phyloP scores from a whole-genome alignment of 371 early-diverging fungal genomes.

The Saksenaea vasiformis region DNA sequence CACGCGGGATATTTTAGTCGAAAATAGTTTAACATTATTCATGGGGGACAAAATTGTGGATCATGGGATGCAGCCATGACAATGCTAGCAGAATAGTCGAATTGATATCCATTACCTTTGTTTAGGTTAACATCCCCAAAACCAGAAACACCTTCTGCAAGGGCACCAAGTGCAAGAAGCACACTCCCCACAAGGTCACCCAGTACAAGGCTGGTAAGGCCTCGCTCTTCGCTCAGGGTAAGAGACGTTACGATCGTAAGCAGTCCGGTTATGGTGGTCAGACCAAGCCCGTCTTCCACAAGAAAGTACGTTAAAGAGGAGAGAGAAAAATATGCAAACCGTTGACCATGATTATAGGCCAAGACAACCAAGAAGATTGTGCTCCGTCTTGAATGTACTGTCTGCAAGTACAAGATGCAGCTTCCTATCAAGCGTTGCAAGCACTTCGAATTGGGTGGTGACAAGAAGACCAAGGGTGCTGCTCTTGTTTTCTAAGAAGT shows the following conservation, averaged over 20 bases:
- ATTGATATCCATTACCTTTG: neutral
- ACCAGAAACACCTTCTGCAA: constrained; percentile 98
- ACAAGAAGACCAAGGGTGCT: constrained; percentile 89
- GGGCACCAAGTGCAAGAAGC: constrained; percentile 95
- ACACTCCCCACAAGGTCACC: constrained; percentile 98
- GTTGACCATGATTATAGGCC: constrained; percentile 49
- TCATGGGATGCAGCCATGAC: neutral
- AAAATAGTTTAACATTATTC: neutral
- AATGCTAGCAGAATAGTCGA: neutral
- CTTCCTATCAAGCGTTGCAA: constrained; percentile 98
- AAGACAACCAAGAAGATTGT: constrained; percentile 99
- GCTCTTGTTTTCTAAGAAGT: constrained; percentile 73
- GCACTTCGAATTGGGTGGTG: constrained; percentile 99
- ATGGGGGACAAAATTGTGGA: neutral
- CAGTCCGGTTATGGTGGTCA: constrained; percentile 98
- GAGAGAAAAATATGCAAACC: neutral
- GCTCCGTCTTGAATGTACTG: constrained; percentile 97
- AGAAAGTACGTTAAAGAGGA: constrained; percentile 42
- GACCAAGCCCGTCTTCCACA: constrained; percentile 98
- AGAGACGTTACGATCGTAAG: constrained; percentile 69
- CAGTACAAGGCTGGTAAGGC: constrained; percentile 99
- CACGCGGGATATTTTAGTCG: neutral
- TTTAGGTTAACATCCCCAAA: constrained; percentile 97
- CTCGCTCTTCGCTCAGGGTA: constrained; percentile 97
- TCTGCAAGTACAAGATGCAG: constrained; percentile 97